Conservation (phyloP, 1,284 basidiomycete genomes). For the Boletus sp. region DNA sequence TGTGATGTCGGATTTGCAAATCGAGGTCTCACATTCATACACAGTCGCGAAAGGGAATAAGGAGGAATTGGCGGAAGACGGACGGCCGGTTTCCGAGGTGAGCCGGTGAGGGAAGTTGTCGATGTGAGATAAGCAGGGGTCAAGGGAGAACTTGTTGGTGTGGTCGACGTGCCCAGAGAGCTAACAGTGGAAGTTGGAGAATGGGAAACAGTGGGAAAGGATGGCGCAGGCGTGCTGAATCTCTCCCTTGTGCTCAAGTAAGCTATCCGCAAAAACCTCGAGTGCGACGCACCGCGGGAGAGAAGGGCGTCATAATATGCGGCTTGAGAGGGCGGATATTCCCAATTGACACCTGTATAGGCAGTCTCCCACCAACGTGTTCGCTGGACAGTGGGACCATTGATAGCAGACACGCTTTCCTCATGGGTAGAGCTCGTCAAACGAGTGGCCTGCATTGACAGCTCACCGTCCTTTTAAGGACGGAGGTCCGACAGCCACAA, state of each 20-base stretch:
- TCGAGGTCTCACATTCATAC: background rate
- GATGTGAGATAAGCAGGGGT: background rate
- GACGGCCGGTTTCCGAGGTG: constrained; percentile 4
- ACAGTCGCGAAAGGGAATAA: constrained; percentile 2
- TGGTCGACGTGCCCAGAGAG: background rate
- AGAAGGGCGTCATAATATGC: constrained; percentile 22
- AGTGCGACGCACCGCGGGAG: constrained; percentile 28
- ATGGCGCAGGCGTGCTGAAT: background rate
- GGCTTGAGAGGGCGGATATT: constrained; percentile 24
- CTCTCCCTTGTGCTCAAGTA: constrained; percentile 16
- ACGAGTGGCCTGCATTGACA: constrained; percentile 12
- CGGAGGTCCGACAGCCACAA: background rate
- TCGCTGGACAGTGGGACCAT: constrained; percentile 5
- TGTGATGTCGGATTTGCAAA: constrained; percentile 11
- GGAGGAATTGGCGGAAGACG: background rate
- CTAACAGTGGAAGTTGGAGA: background rate
- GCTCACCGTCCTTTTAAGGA: constrained; percentile 10
- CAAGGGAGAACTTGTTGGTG: background rate
- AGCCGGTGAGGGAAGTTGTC: background rate
- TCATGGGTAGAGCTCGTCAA: constrained; percentile 6
- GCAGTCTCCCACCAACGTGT: constrained; percentile 15
- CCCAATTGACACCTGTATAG: constrained; percentile 23
- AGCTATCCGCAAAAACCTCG: constrained; percentile 28
- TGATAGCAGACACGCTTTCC: background rate
- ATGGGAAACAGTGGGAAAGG: background rate